Evolutionary conservation across 257 asterid genomes (phyloP).

Genomic region (Solanum megistacrolobum): DNA sequence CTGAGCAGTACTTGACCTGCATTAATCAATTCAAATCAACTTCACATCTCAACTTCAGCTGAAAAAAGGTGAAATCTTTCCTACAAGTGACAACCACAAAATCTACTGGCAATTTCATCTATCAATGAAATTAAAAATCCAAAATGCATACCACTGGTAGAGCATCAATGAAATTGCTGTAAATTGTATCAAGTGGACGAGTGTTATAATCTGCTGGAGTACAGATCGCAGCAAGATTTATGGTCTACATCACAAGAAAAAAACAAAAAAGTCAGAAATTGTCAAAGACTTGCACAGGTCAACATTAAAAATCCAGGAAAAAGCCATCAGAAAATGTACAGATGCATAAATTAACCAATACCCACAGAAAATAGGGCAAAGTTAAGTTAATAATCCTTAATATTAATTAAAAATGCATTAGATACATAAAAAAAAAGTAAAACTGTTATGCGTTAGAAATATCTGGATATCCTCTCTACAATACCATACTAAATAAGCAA

Average conservation of each 20-base stretch:
- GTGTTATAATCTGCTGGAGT: conserved; percentile 94
- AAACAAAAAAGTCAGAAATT: conserved; percentile 5
- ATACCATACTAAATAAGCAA: background rate
- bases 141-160: conserved; percentile 63
- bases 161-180: conserved; percentile 90
- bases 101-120: background rate
- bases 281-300: conserved; percentile 5
- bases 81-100: background rate
- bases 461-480: background rate
- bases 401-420: background rate
- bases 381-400: background rate
- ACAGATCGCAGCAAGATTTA: conserved; percentile 93
- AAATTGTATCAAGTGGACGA: conserved; percentile 84
- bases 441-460: background rate
- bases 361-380: background rate
- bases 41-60: background rate
- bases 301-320: background rate
- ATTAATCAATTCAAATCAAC: conserved; percentile 2
- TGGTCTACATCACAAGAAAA: conserved; percentile 34
- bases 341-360: background rate
- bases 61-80: background rate
- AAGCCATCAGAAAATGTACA: background rate
- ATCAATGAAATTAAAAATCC: background rate
- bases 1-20: conserved; percentile 89
- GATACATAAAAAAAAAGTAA: background rate